Percentiles rank a stretch among this genome's conserved stretches.
Evolutionary conservation across 1,284 basidiomycete species (phyloP).

Genomic region (Phlebopus sp.): DNA sequence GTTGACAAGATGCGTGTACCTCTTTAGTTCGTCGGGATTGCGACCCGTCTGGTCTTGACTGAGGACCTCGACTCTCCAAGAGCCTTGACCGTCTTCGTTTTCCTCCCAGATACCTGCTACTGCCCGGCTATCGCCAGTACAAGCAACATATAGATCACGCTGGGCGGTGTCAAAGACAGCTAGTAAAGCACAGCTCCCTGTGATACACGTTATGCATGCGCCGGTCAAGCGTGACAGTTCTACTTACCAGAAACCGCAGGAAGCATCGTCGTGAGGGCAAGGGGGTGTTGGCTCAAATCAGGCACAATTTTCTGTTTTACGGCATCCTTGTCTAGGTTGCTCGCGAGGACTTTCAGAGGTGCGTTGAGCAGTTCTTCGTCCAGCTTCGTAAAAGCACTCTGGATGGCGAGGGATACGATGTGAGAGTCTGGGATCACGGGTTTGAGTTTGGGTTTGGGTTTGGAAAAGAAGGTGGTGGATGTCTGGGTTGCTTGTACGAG

Average conservation of each 20-base stretch:
- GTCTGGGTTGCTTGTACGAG: conserved; percentile 41
- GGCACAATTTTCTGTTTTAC: conserved; percentile 53
- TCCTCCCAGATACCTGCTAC: conserved; percentile 91
- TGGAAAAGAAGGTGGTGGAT: conserved; percentile 35
- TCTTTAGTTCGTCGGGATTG: conserved; percentile 77
- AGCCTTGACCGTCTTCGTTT: conserved; percentile 52
- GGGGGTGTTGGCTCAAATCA: conserved; percentile 68
- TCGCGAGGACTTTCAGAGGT: conserved; percentile 71
- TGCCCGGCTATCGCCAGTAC: conserved; percentile 92
- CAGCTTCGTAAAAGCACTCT: conserved; percentile 74
- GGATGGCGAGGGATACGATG: conserved; percentile 68
- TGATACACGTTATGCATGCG: conserved; percentile 13
- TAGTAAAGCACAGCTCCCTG: conserved; percentile 86
- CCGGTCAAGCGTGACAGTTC: not conserved
- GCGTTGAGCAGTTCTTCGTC: conserved; percentile 79
- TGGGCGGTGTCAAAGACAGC: conserved; percentile 83
- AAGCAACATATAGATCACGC: conserved; percentile 83
- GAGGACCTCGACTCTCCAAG: conserved; percentile 89
- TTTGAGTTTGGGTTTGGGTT: conserved; percentile 30
- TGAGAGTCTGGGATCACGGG: conserved; percentile 47
- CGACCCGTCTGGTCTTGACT: conserved; percentile 95
- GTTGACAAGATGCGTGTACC: conserved; percentile 41
- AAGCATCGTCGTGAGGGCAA: conserved; percentile 67
- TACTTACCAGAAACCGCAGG: conserved; percentile 72
- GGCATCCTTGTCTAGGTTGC: conserved; percentile 49